These are phyloP conservation scores for Phlebopus sp. DNA, from an alignment of 1,284 basidiomycete species.

Conservation along the genomic window DNA sequence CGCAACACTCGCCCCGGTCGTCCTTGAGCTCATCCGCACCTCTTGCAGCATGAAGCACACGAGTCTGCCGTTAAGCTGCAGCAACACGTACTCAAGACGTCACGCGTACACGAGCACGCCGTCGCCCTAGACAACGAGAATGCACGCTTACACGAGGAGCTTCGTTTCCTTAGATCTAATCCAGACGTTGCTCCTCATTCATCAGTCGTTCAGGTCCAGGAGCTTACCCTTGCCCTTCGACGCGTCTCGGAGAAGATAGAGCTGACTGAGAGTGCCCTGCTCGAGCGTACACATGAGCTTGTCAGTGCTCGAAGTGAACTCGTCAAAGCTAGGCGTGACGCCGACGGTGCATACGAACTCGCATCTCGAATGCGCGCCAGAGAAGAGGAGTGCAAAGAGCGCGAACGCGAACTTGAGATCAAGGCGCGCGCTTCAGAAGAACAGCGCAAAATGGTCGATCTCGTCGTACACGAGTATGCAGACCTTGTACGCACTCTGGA, in stretches of 20 bases:
- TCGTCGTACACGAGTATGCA: slow-evolving; percentile 67
- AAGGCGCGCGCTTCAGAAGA: slow-evolving; percentile 46
- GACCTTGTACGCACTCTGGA: slow-evolving; percentile 63
- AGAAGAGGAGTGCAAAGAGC: slow-evolving; percentile 48
- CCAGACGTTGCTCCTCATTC: slow-evolving; percentile 45
- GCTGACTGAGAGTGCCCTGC: slow-evolving; percentile 51
- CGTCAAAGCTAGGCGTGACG: slow-evolving; percentile 39
- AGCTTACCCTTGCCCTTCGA: slow-evolving; percentile 64
- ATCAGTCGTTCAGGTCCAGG: slow-evolving; percentile 50
- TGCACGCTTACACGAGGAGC: slow-evolving; percentile 48
- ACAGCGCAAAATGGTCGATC: slow-evolving; percentile 57
- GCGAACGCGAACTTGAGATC: slow-evolving; percentile 45
- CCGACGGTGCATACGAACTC: slow-evolving; percentile 51
- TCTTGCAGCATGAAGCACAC: slow-evolving; percentile 62
- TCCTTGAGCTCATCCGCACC: slow-evolving; percentile 8
- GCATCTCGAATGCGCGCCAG: slow-evolving; percentile 47
- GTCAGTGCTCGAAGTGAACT: slow-evolving; percentile 41
- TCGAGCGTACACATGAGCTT: slow-evolving; percentile 49
- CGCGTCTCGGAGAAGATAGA: slow-evolving; percentile 66
- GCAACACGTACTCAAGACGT: slow-evolving; percentile 52
- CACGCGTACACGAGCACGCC: slow-evolving; percentile 47
- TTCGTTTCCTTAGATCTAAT: slow-evolving; percentile 48
- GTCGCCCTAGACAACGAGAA: slow-evolving; percentile 56
- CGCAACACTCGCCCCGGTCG: slow-evolving; percentile 3
- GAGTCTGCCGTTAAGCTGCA: slow-evolving; percentile 63